Evolutionary conservation across 768 basidiomycete genomes (phyloP), one percentile per base, ranked within the genome.

Genomic region (Lentinula boryana): DNA sequence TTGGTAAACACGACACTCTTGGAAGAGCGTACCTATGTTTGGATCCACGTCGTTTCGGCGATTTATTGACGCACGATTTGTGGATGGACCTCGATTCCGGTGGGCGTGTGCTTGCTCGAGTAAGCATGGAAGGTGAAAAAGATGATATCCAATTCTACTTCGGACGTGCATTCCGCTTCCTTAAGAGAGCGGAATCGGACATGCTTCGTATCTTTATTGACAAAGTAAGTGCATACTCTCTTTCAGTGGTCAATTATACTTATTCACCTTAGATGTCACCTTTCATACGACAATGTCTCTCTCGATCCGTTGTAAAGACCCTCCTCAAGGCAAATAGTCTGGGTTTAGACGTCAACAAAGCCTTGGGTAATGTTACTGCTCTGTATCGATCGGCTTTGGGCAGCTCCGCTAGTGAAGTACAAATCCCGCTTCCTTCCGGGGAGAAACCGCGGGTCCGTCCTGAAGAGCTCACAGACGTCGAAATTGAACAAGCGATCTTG

Each of bases 71-170:
- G 2, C 94, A 95, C 67, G 97, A 99, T 62, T 71, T 95, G 6
- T 95, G 95, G 90, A 82, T 95, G 76, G 89, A 93, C 62, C 76
- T 98, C 15, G 95, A 98, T 69, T 86, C 88, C 0, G 81, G 85
- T 58, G 95, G 97, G 4, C 84, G 93, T 36, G 81, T 98, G 54
- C 75, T 97, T 40, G 77, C 97, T 35, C 84, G 97, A 18, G 83
- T 98, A 61, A 95, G 93, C 69, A 97, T 98, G 95, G 97, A 99
- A 69, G 95, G 95, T 57, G 97, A 98, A 80, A 95, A 96, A 74
- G 95, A 97, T 67, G 97, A 99, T 70, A 92, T 94, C 7, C 91
- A 91, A 66, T 99, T 97, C 78, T 95, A 91, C 78, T 99, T 98
- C 68, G 97, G 97, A 31, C 83, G 95, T 35, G 96, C 89, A 3